Conservation (phyloP, 2,329 filamentous ascomycete species). For the Geoglossum cookeanum region DNA sequence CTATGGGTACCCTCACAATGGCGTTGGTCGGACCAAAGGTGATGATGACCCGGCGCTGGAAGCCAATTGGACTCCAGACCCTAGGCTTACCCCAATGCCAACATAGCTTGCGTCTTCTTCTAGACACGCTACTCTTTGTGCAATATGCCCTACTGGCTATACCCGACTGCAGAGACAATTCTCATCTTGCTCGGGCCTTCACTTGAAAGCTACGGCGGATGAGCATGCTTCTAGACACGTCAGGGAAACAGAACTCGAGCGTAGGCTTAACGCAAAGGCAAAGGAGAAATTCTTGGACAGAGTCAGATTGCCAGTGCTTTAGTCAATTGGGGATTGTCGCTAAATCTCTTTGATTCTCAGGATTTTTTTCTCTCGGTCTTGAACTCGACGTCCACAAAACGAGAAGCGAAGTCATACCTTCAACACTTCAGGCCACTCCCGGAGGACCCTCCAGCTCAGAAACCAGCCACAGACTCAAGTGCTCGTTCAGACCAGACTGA, state of each 20-base stretch:
- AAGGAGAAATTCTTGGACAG: neutral
- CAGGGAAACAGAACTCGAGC: neutral
- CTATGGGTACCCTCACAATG: neutral
- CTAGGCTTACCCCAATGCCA: neutral
- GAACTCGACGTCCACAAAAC: constrained; percentile 74
- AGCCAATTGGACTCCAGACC: neutral
- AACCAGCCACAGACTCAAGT: constrained; percentile 1
- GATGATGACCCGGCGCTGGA: neutral
- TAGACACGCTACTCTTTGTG: neutral
- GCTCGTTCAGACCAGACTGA: neutral
- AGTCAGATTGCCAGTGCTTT: neutral
- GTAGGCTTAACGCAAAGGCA: neutral
- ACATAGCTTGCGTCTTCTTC: neutral
- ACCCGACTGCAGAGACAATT: neutral
- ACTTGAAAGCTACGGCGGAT: neutral
- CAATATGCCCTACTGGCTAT: neutral
- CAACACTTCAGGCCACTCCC: constrained; percentile 50
- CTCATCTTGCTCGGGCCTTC: neutral
- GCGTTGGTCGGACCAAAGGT: neutral
- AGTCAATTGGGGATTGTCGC: neutral
- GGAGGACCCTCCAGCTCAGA: constrained; percentile 7
- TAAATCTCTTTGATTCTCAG: constrained; percentile 21
- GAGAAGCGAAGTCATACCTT: constrained; percentile 81
- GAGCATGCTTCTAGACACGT: neutral
- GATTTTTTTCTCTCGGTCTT: constrained; percentile 77